phyloP scores from a whole-genome alignment of 2,329 filamentous ascomycete species.

The Aspergillus oerlinghausenensis region DNA sequence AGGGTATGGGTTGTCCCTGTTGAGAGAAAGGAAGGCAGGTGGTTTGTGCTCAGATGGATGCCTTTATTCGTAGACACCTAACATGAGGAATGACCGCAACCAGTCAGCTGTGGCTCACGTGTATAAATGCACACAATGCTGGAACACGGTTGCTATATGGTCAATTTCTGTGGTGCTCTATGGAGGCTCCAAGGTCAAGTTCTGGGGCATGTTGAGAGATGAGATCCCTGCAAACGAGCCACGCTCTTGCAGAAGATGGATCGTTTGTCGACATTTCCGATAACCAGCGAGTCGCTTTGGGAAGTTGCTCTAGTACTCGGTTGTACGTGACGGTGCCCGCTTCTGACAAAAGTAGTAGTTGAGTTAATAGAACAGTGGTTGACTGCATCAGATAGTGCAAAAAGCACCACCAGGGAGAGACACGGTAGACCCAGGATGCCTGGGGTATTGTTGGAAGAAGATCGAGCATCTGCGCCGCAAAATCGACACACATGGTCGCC shows the following conservation, averaged over 20 bases:
- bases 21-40: background rate
- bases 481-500: constrained; percentile 33
- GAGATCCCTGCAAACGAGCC: constrained; percentile 26
- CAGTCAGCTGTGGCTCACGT: background rate
- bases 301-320: constrained; percentile 23
- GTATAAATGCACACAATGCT: background rate
- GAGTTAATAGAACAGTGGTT: constrained; percentile 33
- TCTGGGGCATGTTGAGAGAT: constrained; percentile 18
- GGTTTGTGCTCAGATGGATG: background rate
- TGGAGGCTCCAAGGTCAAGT: constrained; percentile 3
- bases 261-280: constrained; percentile 32
- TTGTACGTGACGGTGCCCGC: constrained; percentile 27
- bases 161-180: constrained; percentile 1
- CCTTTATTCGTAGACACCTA: background rate
- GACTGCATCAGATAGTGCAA: constrained; percentile 41
- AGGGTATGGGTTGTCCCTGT: background rate
- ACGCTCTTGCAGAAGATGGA: constrained; percentile 31
- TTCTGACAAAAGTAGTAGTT: constrained; percentile 29
- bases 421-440: constrained; percentile 24
- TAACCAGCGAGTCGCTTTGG: constrained; percentile 35
- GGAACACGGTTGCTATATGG: background rate
- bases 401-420: constrained; percentile 39
- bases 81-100: background rate
- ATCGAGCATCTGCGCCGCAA: constrained; percentile 31
- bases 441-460: constrained; percentile 34